Conservation (phyloP, 2,329 filamentous ascomycete genomes). For the Aspergillus novoparasiticus region DNA sequence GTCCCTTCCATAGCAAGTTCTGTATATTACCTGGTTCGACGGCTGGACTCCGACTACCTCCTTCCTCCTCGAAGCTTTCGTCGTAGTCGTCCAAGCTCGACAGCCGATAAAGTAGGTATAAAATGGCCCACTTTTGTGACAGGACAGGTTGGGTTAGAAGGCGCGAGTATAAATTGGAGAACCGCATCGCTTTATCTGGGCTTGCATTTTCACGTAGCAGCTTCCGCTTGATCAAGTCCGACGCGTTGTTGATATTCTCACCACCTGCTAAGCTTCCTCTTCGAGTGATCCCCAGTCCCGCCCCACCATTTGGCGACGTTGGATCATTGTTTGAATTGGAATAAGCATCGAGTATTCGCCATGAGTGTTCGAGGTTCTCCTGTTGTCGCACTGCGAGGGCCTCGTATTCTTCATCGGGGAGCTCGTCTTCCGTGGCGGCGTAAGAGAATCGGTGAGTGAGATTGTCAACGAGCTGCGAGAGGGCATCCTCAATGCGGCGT, state of each 20-base stretch:
- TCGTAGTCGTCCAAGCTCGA: slow-evolving; percentile 61
- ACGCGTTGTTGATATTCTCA: slow-evolving; percentile 78
- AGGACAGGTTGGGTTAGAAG: slow-evolving; percentile 89
- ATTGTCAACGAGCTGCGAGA: slow-evolving; percentile 47
- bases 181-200: slow-evolving; percentile 74
- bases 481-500: slow-evolving; percentile 47
- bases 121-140: slow-evolving; percentile 93
- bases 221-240: slow-evolving; percentile 87
- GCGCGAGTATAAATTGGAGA: slow-evolving; percentile 87
- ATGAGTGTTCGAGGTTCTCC: slow-evolving; percentile 38
- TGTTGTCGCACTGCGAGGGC: slow-evolving; percentile 39
- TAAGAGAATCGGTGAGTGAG: slow-evolving; percentile 41
- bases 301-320: slow-evolving; percentile 20
- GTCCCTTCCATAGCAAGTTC: slow-evolving; percentile 37
- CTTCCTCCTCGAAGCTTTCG: slow-evolving; percentile 26
- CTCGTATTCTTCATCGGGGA: slow-evolving; percentile 36
- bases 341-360: slow-evolving; percentile 41
- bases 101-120: slow-evolving; percentile 85
- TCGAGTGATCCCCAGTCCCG: slow-evolving; percentile 23
- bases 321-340: slow-evolving; percentile 8
- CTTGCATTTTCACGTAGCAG: slow-evolving; percentile 76
- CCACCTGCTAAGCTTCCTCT: slow-evolving; percentile 35
- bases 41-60: slow-evolving; percentile 39
- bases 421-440: slow-evolving; percentile 31
- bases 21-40: slow-evolving; percentile 43